A percentile compares a stretch with the other conserved stretches of the same genome.
These are phyloP conservation scores for Nepenthes mirabilis DNA, from an alignment of 148 eudicot genomes.

Conservation along the genomic window DNA sequence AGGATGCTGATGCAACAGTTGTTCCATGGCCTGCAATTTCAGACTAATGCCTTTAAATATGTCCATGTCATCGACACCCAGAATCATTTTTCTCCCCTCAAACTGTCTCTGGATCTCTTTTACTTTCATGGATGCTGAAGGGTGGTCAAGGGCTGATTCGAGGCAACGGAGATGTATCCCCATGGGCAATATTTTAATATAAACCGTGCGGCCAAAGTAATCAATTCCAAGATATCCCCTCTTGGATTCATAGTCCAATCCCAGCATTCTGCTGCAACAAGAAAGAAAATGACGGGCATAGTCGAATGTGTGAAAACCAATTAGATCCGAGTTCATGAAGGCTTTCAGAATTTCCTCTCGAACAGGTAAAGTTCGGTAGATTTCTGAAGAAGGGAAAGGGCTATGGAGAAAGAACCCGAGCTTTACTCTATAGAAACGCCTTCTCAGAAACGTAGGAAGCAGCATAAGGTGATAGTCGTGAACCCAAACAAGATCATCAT, in stretches of 20 bases:
- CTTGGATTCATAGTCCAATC: slow-evolving; percentile 23
- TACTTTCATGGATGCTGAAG: slow-evolving; percentile 15
- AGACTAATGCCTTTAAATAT: slow-evolving; percentile 43
- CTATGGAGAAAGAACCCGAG: slow-evolving; percentile 27
- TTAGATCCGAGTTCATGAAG: slow-evolving; percentile 16
- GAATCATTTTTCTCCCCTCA: slow-evolving; percentile 28
- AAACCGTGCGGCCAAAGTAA: slow-evolving; percentile 22
- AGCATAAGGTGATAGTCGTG: slow-evolving; percentile 34
- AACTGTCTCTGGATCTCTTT: slow-evolving; percentile 15
- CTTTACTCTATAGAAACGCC: slow-evolving; percentile 17
- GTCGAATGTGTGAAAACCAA: slow-evolving; percentile 30
- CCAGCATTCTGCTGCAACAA: slow-evolving; percentile 27
- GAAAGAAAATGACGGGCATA: slow-evolving; percentile 28
- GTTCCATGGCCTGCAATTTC: slow-evolving; percentile 40
- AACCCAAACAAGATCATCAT: slow-evolving; percentile 26
- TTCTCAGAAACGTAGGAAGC: slow-evolving; percentile 22
- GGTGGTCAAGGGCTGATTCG: slow-evolving; percentile 13
- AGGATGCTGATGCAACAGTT: slow-evolving; percentile 31
- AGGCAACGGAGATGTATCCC: slow-evolving; percentile 25
- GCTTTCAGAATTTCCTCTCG: slow-evolving; percentile 26
- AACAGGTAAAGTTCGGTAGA: slow-evolving; percentile 26
- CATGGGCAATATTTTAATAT: slow-evolving; percentile 23
- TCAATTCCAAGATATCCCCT: slow-evolving; percentile 26
- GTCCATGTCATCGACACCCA: slow-evolving; percentile 50
- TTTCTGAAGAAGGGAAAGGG: slow-evolving; percentile 4